These are phyloP conservation scores for Veloporphyrellus conicus DNA, from an alignment of 1,284 basidiomycete genomes.

Conservation along the genomic window DNA sequence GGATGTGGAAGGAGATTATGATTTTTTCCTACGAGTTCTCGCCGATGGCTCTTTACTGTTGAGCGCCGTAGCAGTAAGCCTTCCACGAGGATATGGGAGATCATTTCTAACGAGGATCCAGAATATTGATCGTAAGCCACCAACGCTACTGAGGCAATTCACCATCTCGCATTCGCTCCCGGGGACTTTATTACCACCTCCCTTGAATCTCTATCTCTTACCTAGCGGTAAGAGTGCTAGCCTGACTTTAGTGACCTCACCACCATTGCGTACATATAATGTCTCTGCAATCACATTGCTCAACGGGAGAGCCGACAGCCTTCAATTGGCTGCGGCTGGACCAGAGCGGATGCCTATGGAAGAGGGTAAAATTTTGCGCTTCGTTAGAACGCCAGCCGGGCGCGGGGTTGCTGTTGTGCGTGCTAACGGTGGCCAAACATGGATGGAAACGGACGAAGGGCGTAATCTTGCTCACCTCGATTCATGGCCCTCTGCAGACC, in stretches of 20 bases:
- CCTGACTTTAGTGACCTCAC: slow-evolving; percentile 56
- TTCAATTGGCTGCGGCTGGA: slow-evolving; percentile 41
- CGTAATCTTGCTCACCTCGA: slow-evolving; percentile 42
- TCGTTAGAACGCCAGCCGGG: slow-evolving; percentile 74
- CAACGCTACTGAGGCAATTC: slow-evolving; percentile 77
- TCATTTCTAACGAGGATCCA: slow-evolving; percentile 26
- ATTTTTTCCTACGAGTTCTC: slow-evolving; percentile 71
- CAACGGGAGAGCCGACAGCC: slow-evolving; percentile 50
- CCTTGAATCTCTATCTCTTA: slow-evolving; percentile 51
- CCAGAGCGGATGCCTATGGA: slow-evolving; percentile 43
- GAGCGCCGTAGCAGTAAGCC: slow-evolving; percentile 67
- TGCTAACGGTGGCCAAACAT: slow-evolving; percentile 56
- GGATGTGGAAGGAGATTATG: slow-evolving; percentile 71
- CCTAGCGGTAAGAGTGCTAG: slow-evolving; percentile 43
- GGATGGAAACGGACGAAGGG: slow-evolving; percentile 49
- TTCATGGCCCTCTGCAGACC: slow-evolving; percentile 53
- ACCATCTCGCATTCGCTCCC: slow-evolving; percentile 62
- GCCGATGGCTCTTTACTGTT: slow-evolving; percentile 68
- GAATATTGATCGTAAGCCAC: slow-evolving; percentile 89
- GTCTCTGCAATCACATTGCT: slow-evolving; percentile 58
- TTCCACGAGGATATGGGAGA: neutral
- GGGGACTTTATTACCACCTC: slow-evolving; percentile 42
- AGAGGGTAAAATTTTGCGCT: slow-evolving; percentile 50
- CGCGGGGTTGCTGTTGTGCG: slow-evolving; percentile 65
- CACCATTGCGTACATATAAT: slow-evolving; percentile 55